Percentiles rank a stretch among this genome's conserved stretches.
Evolutionary conservation across 805 yeast genomes (phyloP).

Genomic region (Yarrowia sp.): DNA sequence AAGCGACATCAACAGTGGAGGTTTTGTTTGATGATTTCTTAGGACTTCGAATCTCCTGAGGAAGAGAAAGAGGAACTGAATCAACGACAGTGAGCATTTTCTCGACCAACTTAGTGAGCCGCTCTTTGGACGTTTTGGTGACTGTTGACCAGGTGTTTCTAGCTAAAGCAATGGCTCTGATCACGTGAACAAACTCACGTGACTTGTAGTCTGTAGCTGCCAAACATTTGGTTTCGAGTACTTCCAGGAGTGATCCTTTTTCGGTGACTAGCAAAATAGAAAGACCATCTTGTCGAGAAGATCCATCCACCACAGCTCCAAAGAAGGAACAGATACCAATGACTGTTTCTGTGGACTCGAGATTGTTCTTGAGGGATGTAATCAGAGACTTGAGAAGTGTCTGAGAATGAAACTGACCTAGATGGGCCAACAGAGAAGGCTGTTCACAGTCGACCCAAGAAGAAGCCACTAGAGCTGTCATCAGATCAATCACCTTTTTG

Average conservation of each 20-base stretch:
- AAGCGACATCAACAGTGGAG: slow-evolving; percentile 30
- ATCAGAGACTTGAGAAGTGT: slow-evolving; percentile 60
- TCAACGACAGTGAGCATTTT: slow-evolving; percentile 17
- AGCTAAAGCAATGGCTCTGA: slow-evolving; percentile 72
- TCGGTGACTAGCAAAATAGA: slow-evolving; percentile 37
- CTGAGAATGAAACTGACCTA: slow-evolving; percentile 64
- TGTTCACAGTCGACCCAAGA: slow-evolving; percentile 46
- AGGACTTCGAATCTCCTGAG: slow-evolving; percentile 2
- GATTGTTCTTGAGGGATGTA: slow-evolving; percentile 55
- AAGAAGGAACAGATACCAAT: slow-evolving; percentile 35
- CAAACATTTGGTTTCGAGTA: slow-evolving; percentile 33
- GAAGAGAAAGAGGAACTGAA: slow-evolving; percentile 1
- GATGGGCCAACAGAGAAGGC: slow-evolving; percentile 79
- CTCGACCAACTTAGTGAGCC: background rate
- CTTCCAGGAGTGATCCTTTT: slow-evolving; percentile 33
- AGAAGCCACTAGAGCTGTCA: slow-evolving; percentile 44
- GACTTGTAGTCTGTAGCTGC: slow-evolving; percentile 27
- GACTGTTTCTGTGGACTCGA: slow-evolving; percentile 32
- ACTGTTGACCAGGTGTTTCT: slow-evolving; percentile 74
- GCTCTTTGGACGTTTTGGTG: slow-evolving; percentile 44
- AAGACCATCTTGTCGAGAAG: slow-evolving; percentile 42
- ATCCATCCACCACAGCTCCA: slow-evolving; percentile 34
- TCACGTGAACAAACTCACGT: slow-evolving; percentile 50
- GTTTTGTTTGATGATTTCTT: slow-evolving; percentile 21
- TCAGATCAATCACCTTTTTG: slow-evolving; percentile 51